phyloP scores from a whole-genome alignment of 495 filamentous ascomycete genomes.

The Paragyromitra xinjiangensis region DNA sequence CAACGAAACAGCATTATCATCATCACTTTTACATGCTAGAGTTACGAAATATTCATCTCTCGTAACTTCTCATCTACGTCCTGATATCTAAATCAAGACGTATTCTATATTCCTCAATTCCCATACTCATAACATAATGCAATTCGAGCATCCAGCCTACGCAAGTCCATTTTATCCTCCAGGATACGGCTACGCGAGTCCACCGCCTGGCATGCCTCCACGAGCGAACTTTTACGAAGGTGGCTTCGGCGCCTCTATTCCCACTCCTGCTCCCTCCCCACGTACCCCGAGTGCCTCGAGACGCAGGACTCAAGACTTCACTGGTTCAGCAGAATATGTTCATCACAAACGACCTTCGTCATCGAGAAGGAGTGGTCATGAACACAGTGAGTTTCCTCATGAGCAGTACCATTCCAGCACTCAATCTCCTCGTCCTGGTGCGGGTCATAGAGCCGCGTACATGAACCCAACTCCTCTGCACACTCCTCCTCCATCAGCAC shows the following conservation, averaged over 20 bases:
- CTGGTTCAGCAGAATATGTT: conserved; percentile 51
- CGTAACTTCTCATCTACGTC: conserved; percentile 41
- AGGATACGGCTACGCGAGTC: conserved; percentile 55
- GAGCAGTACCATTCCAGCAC: conserved; percentile 54
- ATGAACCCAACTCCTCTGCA: conserved; percentile 58
- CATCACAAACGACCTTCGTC: conserved; percentile 55
- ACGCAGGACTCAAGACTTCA: conserved; percentile 54
- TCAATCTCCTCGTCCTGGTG: conserved; percentile 55
- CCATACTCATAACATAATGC: conserved; percentile 47
- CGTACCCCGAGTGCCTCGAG: conserved; percentile 55
- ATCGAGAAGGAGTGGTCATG: conserved; percentile 52
- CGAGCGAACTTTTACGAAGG: conserved; percentile 49
- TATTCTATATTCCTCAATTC: conserved; percentile 26
- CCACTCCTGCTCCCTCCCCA: conserved; percentile 56
- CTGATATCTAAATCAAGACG: conserved; percentile 44
- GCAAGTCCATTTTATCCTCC: conserved; percentile 55
- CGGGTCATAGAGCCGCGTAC: conserved; percentile 44
- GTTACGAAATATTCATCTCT: conserved; percentile 51
- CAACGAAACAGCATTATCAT: conserved; percentile 19
- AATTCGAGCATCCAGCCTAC: conserved; percentile 57
- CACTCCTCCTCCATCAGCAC: conserved; percentile 56
- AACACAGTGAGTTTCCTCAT: conserved; percentile 49
- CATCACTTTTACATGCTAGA: conserved; percentile 55
- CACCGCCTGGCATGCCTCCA: conserved; percentile 54
- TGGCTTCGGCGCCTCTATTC: conserved; percentile 55